These are phyloP conservation scores for Calonectria honghensis DNA, from an alignment of 2,329 filamentous ascomycete genomes.

Conservation along the genomic window DNA sequence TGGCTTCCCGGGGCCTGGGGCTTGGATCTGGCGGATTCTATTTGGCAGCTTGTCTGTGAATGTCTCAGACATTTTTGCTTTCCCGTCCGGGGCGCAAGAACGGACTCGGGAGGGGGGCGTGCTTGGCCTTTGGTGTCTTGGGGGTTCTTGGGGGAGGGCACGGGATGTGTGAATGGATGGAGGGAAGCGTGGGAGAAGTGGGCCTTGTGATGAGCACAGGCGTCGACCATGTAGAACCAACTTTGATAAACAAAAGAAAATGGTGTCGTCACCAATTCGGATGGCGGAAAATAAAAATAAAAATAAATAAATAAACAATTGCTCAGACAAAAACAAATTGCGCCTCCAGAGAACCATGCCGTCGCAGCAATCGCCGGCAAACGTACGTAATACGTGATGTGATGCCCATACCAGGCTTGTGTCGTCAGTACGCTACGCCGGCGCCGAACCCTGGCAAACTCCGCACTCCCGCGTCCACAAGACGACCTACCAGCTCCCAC, in stretches of 20 bases:
- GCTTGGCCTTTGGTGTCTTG: neutral
- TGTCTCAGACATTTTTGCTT: slow-evolving; percentile 50
- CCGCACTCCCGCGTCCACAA: slow-evolving; percentile 19
- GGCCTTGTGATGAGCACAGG: slow-evolving; percentile 14
- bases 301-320: neutral
- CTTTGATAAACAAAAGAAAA: neutral
- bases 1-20: slow-evolving; percentile 35
- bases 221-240: slow-evolving; percentile 3
- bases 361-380: neutral
- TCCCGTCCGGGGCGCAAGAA: slow-evolving; percentile 7
- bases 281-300: neutral
- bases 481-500: slow-evolving; percentile 13
- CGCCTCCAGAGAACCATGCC: neutral
- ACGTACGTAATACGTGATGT: slow-evolving; percentile 20
- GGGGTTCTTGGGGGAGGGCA: neutral
- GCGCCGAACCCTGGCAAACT: slow-evolving; percentile 2
- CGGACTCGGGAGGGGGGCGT: neutral
- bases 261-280: neutral
- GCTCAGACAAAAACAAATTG: neutral
- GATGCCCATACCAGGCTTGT: slow-evolving; percentile 1
- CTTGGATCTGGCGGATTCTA: slow-evolving; percentile 23
- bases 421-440: neutral
- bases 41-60: neutral
- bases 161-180: slow-evolving; percentile 10
- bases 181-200: slow-evolving; percentile 7